phyloP scores from a whole-genome alignment of 2,329 filamentous ascomycete species.

The Exophiala xenobiotica region DNA sequence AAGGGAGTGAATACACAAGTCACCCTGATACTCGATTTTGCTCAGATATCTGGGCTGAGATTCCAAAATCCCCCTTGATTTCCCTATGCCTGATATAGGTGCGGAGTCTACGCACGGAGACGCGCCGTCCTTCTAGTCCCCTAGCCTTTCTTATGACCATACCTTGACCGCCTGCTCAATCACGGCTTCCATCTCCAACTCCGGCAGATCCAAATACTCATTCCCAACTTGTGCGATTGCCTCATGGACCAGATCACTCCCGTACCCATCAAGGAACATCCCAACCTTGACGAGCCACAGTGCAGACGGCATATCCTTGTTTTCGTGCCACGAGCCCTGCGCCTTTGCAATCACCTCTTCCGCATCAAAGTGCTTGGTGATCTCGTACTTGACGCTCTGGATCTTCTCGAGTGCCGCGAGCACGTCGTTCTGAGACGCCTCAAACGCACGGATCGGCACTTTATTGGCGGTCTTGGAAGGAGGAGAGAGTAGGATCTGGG shows the following conservation, averaged over 20 bases:
- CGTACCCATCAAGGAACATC: conserved; percentile 15
- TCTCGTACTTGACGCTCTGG: conserved; percentile 5
- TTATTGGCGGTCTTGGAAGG: conserved; percentile 55
- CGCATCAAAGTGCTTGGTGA: not conserved
- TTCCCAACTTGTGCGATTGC: conserved; percentile 7
- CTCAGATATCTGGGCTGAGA: too few species aligned
- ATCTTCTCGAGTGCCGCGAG: conserved; percentile 29
- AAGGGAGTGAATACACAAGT: too few species aligned
- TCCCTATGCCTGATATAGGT: too few species aligned
- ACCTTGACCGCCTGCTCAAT: not conserved
- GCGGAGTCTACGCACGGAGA: too few species aligned
- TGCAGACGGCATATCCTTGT: conserved; percentile 8
- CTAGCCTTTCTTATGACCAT: not conserved
- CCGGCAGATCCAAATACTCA: conserved; percentile 7
- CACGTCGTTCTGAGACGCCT: conserved; percentile 46
- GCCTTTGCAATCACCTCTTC: not conserved
- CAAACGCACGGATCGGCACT: conserved; percentile 43
- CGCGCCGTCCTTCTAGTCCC: not conserved
- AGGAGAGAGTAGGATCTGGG: conserved; percentile 50
- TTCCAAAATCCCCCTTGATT: too few species aligned
- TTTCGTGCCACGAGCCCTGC: conserved; percentile 5
- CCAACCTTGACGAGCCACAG: conserved; percentile 14
- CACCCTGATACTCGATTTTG: too few species aligned
- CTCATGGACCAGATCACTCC: conserved; percentile 12
- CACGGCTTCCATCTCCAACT: not conserved